phyloP scores from a whole-genome alignment of 2,329 filamentous ascomycete genomes.

The Hymenoscyphus linearis region DNA sequence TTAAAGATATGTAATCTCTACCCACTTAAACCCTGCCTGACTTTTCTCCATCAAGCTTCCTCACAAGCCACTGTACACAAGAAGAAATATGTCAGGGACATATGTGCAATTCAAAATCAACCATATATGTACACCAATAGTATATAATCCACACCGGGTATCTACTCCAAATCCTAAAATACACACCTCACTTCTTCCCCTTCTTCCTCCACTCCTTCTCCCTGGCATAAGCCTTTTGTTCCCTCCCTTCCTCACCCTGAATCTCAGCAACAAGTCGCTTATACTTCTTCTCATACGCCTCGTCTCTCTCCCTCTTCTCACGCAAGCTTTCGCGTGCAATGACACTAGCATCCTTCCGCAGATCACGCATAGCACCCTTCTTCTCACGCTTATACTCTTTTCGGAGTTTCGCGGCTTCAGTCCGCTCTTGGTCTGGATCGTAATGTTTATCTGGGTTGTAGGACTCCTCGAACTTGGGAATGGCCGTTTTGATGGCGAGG shows the following conservation, averaged over 20 bases:
- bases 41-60: too few species aligned
- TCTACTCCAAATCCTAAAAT: not conserved
- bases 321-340: slow-evolving; percentile 83
- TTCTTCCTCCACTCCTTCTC: slow-evolving; percentile 73
- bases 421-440: slow-evolving; percentile 87
- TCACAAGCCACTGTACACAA: too few species aligned
- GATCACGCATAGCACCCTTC: slow-evolving; percentile 90
- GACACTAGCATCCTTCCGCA: slow-evolving; percentile 93
- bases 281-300: slow-evolving; percentile 95
- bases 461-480: slow-evolving; percentile 93
- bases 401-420: slow-evolving; percentile 76
- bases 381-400: slow-evolving; percentile 91
- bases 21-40: too few species aligned
- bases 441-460: slow-evolving; percentile 97
- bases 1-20: too few species aligned
- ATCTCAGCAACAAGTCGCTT: slow-evolving; percentile 89
- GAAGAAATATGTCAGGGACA: too few species aligned
- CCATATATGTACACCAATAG: not conserved
- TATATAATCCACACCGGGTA: not conserved
- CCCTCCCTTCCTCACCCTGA: slow-evolving; percentile 84
- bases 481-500: slow-evolving; percentile 77
- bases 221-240: slow-evolving; percentile 82
- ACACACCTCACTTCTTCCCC: slow-evolving; percentile 43
- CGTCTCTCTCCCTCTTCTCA: slow-evolving; percentile 90
- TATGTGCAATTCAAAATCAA: not conserved